Conservation (phyloP, 257 asterid species). For the Petunia secreta region DNA sequence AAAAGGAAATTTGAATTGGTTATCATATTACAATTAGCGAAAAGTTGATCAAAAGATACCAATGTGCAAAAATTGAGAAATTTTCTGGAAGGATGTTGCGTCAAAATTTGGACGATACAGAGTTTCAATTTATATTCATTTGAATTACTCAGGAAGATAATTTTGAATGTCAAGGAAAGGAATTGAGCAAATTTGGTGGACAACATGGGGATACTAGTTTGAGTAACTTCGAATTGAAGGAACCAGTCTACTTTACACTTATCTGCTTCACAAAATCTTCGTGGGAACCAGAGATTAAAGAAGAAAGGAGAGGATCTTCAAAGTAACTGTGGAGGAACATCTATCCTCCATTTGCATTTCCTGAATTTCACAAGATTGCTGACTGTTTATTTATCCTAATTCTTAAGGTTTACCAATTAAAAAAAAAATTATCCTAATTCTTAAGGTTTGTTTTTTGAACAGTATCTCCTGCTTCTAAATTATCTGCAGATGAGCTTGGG, state of each 20-base stretch:
- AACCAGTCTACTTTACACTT: no score
- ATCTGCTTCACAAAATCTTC: no score
- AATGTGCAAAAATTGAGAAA: not conserved
- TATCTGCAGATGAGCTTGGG: conserved; percentile 20
- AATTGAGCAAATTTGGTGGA: not conserved
- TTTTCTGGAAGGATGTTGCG: conserved; percentile 5
- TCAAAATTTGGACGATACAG: not conserved
- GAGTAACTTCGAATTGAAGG: no score
- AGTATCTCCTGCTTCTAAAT: conserved; percentile 1
- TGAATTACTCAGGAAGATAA: not conserved
- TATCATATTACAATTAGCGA: not conserved
- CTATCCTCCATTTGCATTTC: not conserved
- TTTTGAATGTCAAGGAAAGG: not conserved
- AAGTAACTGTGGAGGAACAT: not conserved
- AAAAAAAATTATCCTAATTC: not conserved
- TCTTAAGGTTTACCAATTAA: not conserved
- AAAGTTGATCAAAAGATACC: not conserved
- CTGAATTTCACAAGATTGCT: not conserved
- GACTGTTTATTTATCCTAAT: not conserved
- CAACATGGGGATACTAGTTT: not conserved
- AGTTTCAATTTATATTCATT: not conserved
- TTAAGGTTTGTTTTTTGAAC: not conserved
- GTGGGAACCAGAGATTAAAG: not conserved
- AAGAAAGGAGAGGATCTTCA: not conserved
- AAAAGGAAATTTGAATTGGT: conserved; percentile 14